Base-by-base conservation (phyloP, 2,329 filamentous ascomycete genomes). In the Aspergillus melleus region DNA sequence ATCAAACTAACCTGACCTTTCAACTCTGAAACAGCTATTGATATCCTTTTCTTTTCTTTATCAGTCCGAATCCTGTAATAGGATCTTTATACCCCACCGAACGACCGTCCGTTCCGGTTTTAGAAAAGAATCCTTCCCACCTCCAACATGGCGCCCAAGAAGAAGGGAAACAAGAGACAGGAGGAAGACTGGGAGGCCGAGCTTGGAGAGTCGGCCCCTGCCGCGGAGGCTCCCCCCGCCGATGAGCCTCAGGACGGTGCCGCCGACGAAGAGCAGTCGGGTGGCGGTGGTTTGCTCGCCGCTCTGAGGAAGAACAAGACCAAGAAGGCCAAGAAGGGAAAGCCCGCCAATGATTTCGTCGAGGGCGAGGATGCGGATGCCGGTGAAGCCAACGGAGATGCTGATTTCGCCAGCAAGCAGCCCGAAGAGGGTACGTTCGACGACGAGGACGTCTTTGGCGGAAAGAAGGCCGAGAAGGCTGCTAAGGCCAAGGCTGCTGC, bases 171-270 rank as follows among this genome's bases (percentile, higher is more conserved):
- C 79, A 96, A 94, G 84, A 88, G 87, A 76, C 86, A 83, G 74
- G 86, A 90, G 74, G 91, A 96, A 72, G 92, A 97, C 83, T 97
- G 94, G 94, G 95, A 98, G 78, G 88, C 90, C 58, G 92, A 96
- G 65, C 83, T 97, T 57, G 93, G 92, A 71, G 94, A 97, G 80
- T 81, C 83, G 62, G 81, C 83, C 54, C 79, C 85, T 49, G 68
- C 76, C 55, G 76, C 76, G 49, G 74, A 74, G 52, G 77, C 83
- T 42, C 80, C 79, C 14, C 20, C 44, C 10, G 52, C 42, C n/a
- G 39, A 42, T 46, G 50, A 52, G 57, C 39, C 78, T 79, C 54
- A 68, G 79, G 55, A 76, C 53, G 80, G 80, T 44, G 82, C 77
- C 52, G 83, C 81, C 70, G 69, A 76, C 75, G 76, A 82, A 68